phyloP scores from a whole-genome alignment of 805 yeast species.

The Lipomyces orientalis region DNA sequence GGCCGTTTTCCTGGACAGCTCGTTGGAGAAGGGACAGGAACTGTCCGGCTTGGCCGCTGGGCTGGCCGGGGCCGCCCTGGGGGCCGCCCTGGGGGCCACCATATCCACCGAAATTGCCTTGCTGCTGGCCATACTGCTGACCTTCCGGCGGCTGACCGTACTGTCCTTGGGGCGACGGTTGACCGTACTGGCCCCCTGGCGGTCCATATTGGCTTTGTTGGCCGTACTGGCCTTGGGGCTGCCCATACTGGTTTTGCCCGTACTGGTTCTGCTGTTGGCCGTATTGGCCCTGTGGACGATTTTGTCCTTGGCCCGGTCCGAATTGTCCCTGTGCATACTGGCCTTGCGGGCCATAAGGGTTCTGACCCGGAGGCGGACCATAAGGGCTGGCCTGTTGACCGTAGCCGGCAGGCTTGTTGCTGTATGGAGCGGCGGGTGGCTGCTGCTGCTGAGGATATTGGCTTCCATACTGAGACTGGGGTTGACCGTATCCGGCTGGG shows the following conservation, averaged over 20 bases:
- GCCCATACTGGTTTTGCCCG: constrained; percentile 22
- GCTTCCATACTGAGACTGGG: constrained; percentile 1
- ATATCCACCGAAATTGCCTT: constrained; percentile 16
- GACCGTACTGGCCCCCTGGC: constrained; percentile 28
- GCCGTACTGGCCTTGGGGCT: constrained; percentile 10
- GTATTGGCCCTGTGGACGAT: constrained; percentile 17
- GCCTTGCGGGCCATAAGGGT: not conserved
- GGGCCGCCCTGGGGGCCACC: constrained; percentile 18
- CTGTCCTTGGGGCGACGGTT: constrained; percentile 10
- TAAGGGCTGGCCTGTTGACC: constrained; percentile 21
- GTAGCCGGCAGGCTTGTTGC: constrained; percentile 29
- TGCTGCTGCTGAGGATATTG: constrained; percentile 12
- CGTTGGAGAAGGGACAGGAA: constrained; percentile 35
- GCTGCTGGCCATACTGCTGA: constrained; percentile 29
- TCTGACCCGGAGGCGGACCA: constrained; percentile 11
- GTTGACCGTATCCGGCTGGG: not conserved
- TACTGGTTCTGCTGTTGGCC: constrained; percentile 28
- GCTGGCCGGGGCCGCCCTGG: constrained; percentile 13
- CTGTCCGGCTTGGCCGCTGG: constrained; percentile 25
- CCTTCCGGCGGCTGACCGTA: constrained; percentile 18
- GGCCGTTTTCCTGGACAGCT: constrained; percentile 41
- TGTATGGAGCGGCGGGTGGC: constrained; percentile 21
- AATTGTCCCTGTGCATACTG: constrained; percentile 21
- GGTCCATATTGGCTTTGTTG: constrained; percentile 21
- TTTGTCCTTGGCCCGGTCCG: constrained; percentile 23